Evolutionary conservation across 495 filamentous ascomycete species (phyloP).

Genomic region (Aspergillus egyptiacus): DNA sequence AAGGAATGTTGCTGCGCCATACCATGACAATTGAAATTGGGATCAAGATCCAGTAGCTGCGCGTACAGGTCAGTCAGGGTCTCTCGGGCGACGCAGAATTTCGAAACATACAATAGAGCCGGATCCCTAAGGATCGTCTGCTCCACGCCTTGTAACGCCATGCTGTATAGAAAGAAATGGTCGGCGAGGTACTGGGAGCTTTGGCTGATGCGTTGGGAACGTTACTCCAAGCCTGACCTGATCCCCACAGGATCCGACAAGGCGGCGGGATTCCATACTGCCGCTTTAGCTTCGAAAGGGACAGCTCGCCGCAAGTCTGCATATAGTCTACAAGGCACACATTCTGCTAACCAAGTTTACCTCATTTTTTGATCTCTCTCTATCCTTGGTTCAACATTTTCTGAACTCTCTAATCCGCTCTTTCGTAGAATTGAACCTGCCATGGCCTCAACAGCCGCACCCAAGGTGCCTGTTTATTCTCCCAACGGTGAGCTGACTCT

Average conservation of each 20-base stretch:
- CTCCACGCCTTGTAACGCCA: conserved; percentile 74
- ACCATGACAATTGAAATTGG: conserved; percentile 98
- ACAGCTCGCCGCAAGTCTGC: conserved; percentile 45
- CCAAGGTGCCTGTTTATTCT: conserved; percentile 44
- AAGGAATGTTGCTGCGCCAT: conserved; percentile 14
- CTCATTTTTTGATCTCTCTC: neutral
- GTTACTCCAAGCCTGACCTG: neutral
- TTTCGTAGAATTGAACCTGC: neutral
- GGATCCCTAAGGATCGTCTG: conserved; percentile 99
- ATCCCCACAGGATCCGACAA: conserved; percentile 18
- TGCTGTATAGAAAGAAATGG: conserved; percentile 31
- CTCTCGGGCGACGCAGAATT: too few species aligned
- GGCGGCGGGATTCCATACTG: conserved; percentile 11
- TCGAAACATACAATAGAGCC: conserved; percentile 88
- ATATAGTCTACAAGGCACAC: too few species aligned
- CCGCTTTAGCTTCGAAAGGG: conserved; percentile 38
- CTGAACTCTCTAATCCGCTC: neutral
- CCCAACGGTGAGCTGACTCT: conserved; percentile 36
- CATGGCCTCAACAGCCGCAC: conserved; percentile 28
- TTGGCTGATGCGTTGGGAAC: neutral
- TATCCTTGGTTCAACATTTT: neutral
- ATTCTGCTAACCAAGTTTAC: neutral
- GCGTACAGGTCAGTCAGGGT: conserved; percentile 10
- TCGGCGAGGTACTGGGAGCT: neutral
- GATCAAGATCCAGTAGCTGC: conserved; percentile 95